These are phyloP conservation scores for Gentiana straminea DNA, from an alignment of 257 asterid genomes.

Conservation along the genomic window DNA sequence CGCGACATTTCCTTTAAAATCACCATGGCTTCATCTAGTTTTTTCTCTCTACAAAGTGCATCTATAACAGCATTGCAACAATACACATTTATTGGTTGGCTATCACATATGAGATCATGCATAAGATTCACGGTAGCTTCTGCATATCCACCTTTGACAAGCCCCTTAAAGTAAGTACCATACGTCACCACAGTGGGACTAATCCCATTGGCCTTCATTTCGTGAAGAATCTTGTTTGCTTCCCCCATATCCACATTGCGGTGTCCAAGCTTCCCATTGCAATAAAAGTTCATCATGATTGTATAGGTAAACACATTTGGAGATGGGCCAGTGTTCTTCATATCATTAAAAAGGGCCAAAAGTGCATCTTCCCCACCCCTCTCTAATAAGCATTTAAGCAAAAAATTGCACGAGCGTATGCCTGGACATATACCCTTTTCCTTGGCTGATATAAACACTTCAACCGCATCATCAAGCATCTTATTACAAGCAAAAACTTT, in stretches of 20 bases:
- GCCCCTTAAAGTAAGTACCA: constrained; percentile 37
- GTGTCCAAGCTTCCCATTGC: constrained; percentile 17
- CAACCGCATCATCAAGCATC: constrained; percentile 35
- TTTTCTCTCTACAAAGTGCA: constrained; percentile 29
- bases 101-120: constrained; percentile 18
- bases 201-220: constrained; percentile 37
- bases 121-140: constrained; percentile 33
- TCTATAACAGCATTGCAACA: constrained; percentile 50
- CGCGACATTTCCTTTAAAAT: constrained; percentile 42
- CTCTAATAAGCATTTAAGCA: constrained; percentile 52
- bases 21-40: constrained; percentile 24
- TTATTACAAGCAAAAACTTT: constrained; percentile 43
- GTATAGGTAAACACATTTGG: constrained; percentile 48
- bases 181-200: constrained; percentile 44
- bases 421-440: constrained; percentile 28
- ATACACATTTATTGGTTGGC: constrained; percentile 36
- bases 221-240: constrained; percentile 35
- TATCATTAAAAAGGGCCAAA: constrained; percentile 27
- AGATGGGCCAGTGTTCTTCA: constrained; percentile 44
- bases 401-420: constrained; percentile 43
- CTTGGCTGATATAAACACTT: constrained; percentile 29
- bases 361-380: constrained; percentile 21
- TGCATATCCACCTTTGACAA: constrained; percentile 37
- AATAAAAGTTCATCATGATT: constrained; percentile 40
- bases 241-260: constrained; percentile 22